phyloP scores from a whole-genome alignment of 2,329 filamentous ascomycete genomes.

The Fusarium tricinctum region DNA sequence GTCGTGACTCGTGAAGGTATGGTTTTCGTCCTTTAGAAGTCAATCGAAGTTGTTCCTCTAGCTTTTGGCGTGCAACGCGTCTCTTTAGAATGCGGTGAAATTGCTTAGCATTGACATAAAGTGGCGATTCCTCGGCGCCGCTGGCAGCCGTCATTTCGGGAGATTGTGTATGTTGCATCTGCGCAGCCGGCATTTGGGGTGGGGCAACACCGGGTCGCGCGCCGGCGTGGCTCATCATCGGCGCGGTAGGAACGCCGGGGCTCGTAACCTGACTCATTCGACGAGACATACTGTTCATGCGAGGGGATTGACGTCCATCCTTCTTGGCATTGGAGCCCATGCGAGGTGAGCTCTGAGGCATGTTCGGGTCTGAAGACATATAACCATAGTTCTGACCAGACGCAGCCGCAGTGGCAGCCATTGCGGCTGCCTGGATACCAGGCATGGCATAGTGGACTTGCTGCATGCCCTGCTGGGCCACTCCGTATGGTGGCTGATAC shows the following conservation, averaged over 20 bases:
- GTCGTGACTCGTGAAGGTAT: conserved; percentile 95
- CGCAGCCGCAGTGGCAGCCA: conserved; percentile 91
- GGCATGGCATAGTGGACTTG: conserved; percentile 77
- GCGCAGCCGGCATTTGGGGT: conserved; percentile 72
- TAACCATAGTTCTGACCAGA: conserved; percentile 84
- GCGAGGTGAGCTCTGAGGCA: conserved; percentile 80
- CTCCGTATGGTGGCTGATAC: conserved; percentile 84
- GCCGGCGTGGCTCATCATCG: conserved; percentile 78
- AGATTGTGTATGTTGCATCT: conserved; percentile 79
- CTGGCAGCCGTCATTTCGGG: conserved; percentile 81
- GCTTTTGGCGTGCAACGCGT: conserved; percentile 89
- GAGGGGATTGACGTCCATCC: conserved; percentile 82
- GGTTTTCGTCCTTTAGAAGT: conserved; percentile 97
- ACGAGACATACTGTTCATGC: conserved; percentile 74
- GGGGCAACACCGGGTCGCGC: conserved; percentile 66
- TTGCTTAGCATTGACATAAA: conserved; percentile 99
- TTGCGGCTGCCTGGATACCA: conserved; percentile 88
- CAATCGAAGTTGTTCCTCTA: conserved; percentile 91
- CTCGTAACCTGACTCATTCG: conserved; percentile 84
- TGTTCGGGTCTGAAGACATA: conserved; percentile 77
- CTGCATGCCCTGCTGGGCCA: conserved; percentile 81
- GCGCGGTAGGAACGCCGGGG: conserved; percentile 79
- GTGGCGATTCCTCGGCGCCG: conserved; percentile 87
- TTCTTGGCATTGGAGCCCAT: conserved; percentile 80
- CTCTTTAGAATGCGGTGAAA: conserved; percentile 98